Evolutionary conservation across 352 stramenopile genomes (phyloP).

Genomic region (Phytophthora lateralis): DNA sequence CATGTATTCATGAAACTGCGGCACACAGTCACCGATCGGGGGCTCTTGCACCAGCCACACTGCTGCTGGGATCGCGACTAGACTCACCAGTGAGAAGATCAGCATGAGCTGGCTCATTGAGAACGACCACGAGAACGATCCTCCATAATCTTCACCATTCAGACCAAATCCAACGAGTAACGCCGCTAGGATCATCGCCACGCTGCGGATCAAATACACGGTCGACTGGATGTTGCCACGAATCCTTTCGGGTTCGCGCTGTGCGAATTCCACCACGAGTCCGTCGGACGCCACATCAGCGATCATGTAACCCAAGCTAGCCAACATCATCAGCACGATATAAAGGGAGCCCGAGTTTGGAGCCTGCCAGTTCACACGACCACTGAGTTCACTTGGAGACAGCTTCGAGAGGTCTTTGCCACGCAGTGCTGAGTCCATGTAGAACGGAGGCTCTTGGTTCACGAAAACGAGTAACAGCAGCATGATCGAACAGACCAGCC

Average conservation of each 20-base stretch:
- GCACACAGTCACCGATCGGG: slow-evolving; percentile 17
- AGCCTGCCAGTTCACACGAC: slow-evolving; percentile 36
- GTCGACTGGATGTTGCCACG: slow-evolving; percentile 49
- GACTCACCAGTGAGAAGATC: slow-evolving; percentile 39
- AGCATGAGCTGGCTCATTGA: slow-evolving; percentile 46
- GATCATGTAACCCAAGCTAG: slow-evolving; percentile 45
- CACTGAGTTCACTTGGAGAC: slow-evolving; percentile 29
- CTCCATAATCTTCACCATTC: slow-evolving; percentile 45
- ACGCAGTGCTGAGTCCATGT: slow-evolving; percentile 49
- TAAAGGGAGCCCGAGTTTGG: slow-evolving; percentile 35
- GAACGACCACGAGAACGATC: slow-evolving; percentile 39
- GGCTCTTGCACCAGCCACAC: slow-evolving; percentile 45
- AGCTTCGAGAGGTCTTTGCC: slow-evolving; percentile 52
- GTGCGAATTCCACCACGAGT: slow-evolving; percentile 56
- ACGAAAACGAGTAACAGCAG: slow-evolving; percentile 54
- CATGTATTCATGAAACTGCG: slow-evolving; percentile 38
- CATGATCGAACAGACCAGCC: slow-evolving; percentile 57
- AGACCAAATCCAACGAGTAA: slow-evolving; percentile 48
- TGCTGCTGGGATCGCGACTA: slow-evolving; percentile 42
- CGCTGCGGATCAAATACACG: slow-evolving; percentile 40
- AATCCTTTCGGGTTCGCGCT: slow-evolving; percentile 48
- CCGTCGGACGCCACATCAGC: slow-evolving; percentile 42
- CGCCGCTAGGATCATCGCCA: slow-evolving; percentile 39
- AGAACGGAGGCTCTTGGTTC: slow-evolving; percentile 54
- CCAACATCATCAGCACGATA: slow-evolving; percentile 47